Percentiles rank a stretch among this genome's conserved stretches.
Evolutionary conservation across 345 rosid genomes (phyloP).

Genomic region (Eucalyptus cloeziana): DNA sequence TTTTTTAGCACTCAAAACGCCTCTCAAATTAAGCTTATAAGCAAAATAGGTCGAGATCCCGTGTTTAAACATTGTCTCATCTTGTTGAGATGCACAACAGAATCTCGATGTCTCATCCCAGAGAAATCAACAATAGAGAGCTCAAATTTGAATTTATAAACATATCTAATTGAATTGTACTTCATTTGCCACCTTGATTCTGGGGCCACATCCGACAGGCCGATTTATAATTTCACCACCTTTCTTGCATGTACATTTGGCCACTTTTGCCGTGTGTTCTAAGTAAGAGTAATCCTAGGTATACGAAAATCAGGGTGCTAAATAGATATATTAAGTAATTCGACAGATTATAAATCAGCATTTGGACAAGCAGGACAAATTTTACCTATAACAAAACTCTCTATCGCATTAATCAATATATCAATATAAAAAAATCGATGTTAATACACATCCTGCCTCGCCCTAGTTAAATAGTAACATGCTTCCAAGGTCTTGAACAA

Average conservation of each 20-base stretch:
- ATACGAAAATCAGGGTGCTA: neutral
- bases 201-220: neutral
- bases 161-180: neutral
- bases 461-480: neutral
- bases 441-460: neutral
- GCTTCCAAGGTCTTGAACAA: neutral
- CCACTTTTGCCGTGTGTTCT: neutral
- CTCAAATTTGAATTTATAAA: neutral
- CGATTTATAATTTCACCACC: neutral
- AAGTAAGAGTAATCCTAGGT: neutral
- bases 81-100: neutral
- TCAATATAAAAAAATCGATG: neutral
- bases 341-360: neutral
- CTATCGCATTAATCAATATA: neutral
- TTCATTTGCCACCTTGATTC: neutral
- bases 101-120: neutral
- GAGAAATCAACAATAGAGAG: neutral
- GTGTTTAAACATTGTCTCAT: neutral
- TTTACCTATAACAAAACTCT: neutral
- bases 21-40: neutral
- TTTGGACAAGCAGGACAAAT: neutral
- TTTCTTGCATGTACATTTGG: neutral
- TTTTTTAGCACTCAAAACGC: neutral
- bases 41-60: neutral
- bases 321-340: neutral